These are phyloP conservation scores for Neofusicoccum kwambonambiense DNA, from an alignment of 2,329 filamentous ascomycete genomes.

Conservation along the genomic window DNA sequence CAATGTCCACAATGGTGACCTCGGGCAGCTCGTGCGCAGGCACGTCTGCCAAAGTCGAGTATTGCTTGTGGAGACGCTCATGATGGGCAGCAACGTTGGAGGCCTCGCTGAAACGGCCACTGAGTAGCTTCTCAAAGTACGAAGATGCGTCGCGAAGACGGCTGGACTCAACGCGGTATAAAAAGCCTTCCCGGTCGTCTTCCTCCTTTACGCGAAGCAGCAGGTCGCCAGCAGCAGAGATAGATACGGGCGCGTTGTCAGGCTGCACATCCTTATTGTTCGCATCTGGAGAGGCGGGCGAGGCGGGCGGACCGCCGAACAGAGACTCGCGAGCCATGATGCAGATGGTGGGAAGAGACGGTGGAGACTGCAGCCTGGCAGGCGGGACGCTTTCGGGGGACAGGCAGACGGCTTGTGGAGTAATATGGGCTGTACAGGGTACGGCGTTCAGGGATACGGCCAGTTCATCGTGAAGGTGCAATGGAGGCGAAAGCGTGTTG, in stretches of 20 bases:
- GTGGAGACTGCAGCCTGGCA: background rate
- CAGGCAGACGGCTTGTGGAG: background rate
- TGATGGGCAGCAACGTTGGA: slow-evolving; percentile 54
- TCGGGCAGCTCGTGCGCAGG: slow-evolving; percentile 57
- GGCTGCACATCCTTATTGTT: slow-evolving; percentile 17
- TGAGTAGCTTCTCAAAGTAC: slow-evolving; percentile 69
- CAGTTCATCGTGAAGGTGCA: slow-evolving; percentile 44
- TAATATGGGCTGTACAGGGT: background rate
- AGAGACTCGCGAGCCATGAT: slow-evolving; percentile 9
- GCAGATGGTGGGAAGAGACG: background rate
- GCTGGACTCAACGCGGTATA: slow-evolving; percentile 61
- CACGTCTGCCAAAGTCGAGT: slow-evolving; percentile 51
- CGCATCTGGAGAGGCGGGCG: slow-evolving; percentile 24
- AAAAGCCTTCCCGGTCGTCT: slow-evolving; percentile 54
- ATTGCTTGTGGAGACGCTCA: slow-evolving; percentile 48
- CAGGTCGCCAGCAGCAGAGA: slow-evolving; percentile 62
- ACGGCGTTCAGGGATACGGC: slow-evolving; percentile 46
- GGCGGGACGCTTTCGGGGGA: background rate
- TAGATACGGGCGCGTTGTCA: slow-evolving; percentile 44
- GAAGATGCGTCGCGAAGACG: slow-evolving; percentile 61
- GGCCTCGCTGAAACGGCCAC: slow-evolving; percentile 65
- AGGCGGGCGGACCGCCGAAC: slow-evolving; percentile 9
- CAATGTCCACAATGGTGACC: slow-evolving; percentile 65
- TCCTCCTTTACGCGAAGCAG: slow-evolving; percentile 67
- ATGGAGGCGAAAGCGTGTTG: too few species aligned